These are phyloP conservation scores for Fonsecaea pugnacius DNA, from an alignment of 2,329 filamentous ascomycete genomes.

Conservation along the genomic window DNA sequence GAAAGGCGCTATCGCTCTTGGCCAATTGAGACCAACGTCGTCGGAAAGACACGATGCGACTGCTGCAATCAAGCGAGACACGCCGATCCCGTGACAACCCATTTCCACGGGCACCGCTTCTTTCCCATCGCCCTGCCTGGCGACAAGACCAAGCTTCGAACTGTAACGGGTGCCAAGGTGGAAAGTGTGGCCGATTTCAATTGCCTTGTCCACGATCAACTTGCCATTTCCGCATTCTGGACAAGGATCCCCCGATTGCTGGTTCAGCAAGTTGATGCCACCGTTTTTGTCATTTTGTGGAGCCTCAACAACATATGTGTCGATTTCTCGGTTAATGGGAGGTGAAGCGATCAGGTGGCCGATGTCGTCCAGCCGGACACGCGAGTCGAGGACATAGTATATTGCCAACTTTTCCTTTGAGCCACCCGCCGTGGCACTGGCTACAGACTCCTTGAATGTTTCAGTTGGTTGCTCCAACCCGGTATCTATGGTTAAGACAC, in stretches of 20 bases:
- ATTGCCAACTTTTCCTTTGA: slow-evolving; percentile 18
- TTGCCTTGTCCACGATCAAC: slow-evolving; percentile 70
- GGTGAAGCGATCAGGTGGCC: slow-evolving; percentile 8
- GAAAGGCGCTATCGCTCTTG: slow-evolving; percentile 81
- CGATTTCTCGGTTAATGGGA: not conserved
- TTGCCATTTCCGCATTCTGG: slow-evolving; percentile 68
- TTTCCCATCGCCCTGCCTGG: slow-evolving; percentile 28
- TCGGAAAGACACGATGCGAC: slow-evolving; percentile 78
- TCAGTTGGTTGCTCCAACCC: slow-evolving; percentile 62
- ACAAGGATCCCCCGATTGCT: slow-evolving; percentile 72
- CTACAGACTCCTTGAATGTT: slow-evolving; percentile 22
- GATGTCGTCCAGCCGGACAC: slow-evolving; percentile 17
- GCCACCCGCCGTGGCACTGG: slow-evolving; percentile 43
- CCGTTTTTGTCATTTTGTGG: not conserved
- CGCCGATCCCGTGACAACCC: slow-evolving; percentile 95
- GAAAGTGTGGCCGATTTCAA: slow-evolving; percentile 95
- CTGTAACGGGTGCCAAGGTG: slow-evolving; percentile 90
- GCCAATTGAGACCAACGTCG: slow-evolving; percentile 80
- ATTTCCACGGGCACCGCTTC: slow-evolving; percentile 72
- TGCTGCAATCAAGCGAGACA: slow-evolving; percentile 87
- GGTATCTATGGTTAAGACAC: slow-evolving; percentile 69
- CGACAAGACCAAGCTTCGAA: slow-evolving; percentile 70
- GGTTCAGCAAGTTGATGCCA: slow-evolving; percentile 61
- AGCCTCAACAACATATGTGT: not conserved
- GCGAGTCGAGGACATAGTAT: slow-evolving; percentile 35